Conservation (phyloP, 257 asterid species). For the Coffea canephora region DNA sequence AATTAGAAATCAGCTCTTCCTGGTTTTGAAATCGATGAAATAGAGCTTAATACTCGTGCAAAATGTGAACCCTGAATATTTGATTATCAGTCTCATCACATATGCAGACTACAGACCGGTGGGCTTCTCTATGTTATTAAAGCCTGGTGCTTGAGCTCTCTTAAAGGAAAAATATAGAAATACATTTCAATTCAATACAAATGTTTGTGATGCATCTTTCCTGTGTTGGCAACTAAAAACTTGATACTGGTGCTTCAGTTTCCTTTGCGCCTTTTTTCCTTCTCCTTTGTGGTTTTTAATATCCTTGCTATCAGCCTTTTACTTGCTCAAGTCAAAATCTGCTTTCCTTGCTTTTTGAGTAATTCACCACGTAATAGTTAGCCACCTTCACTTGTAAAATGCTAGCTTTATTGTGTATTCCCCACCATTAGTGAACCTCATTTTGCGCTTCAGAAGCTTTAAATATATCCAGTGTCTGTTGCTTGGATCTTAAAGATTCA, state of each 20-base stretch:
- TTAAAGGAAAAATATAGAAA: background rate
- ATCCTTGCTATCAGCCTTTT: background rate
- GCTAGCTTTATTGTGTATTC: background rate
- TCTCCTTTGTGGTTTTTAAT: constrained; percentile 1
- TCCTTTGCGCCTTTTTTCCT: background rate
- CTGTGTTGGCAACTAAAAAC: background rate
- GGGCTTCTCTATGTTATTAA: background rate
- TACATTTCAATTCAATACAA: background rate
- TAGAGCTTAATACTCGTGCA: too few relatives aligned
- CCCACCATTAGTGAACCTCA: background rate
- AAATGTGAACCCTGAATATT: too few relatives aligned
- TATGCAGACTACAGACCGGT: too few relatives aligned
- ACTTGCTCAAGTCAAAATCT: background rate
- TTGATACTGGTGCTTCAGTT: background rate
- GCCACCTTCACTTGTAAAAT: background rate
- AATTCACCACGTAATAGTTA: background rate
- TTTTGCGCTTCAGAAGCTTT: background rate
- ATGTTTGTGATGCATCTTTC: background rate
- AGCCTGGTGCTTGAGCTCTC: background rate
- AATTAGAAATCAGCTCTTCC: too few relatives aligned
- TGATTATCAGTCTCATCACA: too few relatives aligned
- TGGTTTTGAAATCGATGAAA: too few relatives aligned
- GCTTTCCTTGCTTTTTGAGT: background rate
- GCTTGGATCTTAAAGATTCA: background rate
- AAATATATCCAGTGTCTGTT: background rate